Evolutionary conservation across 306 rosid genomes (phyloP).

Genomic region (Lagenaria siceraria): DNA sequence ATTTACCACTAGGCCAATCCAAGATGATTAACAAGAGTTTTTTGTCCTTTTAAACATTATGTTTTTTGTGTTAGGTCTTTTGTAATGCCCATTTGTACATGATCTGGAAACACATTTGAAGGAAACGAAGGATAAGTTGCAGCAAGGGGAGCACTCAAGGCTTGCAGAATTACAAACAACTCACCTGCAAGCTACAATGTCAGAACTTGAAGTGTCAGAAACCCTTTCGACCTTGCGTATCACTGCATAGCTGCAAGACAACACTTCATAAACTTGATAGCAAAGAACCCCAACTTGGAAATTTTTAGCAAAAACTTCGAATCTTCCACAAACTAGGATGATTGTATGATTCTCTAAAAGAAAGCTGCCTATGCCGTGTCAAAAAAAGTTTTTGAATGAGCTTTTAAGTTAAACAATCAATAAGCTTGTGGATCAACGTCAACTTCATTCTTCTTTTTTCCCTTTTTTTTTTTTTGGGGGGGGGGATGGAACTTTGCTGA

Average conservation of each 20-base stretch:
- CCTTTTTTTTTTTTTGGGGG: not conserved
- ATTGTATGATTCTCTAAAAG: not conserved
- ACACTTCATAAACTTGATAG: not conserved
- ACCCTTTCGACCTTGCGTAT: constrained; percentile 61
- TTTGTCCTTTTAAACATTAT: not conserved
- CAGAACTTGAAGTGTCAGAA: constrained; percentile 48
- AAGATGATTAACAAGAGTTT: not conserved
- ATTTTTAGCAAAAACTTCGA: not conserved
- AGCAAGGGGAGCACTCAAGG: not conserved
- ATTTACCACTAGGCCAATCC: too few relatives aligned
- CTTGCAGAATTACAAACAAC: constrained; percentile 10
- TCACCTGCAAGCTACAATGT: constrained; percentile 60
- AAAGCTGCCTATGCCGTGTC: not conserved
- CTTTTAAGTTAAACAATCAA: not conserved
- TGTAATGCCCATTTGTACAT: not conserved
- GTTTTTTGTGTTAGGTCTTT: not conserved
- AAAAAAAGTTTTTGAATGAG: not conserved
- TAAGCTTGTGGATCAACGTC: not conserved
- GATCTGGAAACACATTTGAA: not conserved
- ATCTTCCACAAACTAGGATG: not conserved
- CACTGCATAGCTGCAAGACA: constrained; percentile 58
- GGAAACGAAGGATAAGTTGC: not conserved
- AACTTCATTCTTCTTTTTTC: not conserved
- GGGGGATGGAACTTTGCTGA: not conserved
- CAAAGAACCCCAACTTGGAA: not conserved